Evolutionary conservation across 257 asterid species (phyloP).

Genomic region (Gentiana straminea): DNA sequence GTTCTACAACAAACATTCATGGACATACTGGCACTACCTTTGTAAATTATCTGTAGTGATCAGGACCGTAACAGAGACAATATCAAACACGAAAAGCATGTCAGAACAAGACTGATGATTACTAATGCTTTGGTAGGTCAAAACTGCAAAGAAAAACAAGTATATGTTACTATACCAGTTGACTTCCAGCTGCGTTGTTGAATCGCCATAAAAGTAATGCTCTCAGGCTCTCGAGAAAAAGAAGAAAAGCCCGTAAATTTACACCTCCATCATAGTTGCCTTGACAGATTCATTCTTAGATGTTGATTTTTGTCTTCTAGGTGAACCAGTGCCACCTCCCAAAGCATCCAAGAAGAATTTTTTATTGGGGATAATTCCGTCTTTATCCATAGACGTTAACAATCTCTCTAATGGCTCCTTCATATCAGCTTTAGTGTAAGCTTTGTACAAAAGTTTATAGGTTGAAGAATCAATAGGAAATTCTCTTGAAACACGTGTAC

Average conservation of each 20-base stretch:
- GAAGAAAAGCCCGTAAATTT: background rate
- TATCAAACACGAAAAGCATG: no score
- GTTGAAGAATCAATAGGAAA: constrained; percentile 58
- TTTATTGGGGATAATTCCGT: constrained; percentile 80
- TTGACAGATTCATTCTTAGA: constrained; percentile 15
- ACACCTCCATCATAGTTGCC: constrained; percentile 15
- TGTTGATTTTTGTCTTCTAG: constrained; percentile 25
- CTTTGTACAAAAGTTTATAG: constrained; percentile 76
- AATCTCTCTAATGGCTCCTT: constrained; percentile 55
- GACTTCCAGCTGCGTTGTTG: background rate
- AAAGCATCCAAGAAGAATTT: constrained; percentile 80
- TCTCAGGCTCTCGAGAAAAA: background rate
- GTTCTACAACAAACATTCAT: no score
- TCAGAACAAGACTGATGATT: no score
- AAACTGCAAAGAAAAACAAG: no score
- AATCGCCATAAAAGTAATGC: background rate
- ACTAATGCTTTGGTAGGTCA: no score
- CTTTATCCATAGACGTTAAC: constrained; percentile 58
- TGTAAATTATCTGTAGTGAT: no score
- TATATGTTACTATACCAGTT: no score
- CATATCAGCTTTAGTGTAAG: constrained; percentile 76
- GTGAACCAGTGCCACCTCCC: constrained; percentile 55
- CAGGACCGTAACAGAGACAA: no score
- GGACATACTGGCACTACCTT: no score
- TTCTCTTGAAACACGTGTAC: constrained; percentile 22